phyloP scores from a whole-genome alignment of 805 yeast species.

The Candida rishiriensis region DNA sequence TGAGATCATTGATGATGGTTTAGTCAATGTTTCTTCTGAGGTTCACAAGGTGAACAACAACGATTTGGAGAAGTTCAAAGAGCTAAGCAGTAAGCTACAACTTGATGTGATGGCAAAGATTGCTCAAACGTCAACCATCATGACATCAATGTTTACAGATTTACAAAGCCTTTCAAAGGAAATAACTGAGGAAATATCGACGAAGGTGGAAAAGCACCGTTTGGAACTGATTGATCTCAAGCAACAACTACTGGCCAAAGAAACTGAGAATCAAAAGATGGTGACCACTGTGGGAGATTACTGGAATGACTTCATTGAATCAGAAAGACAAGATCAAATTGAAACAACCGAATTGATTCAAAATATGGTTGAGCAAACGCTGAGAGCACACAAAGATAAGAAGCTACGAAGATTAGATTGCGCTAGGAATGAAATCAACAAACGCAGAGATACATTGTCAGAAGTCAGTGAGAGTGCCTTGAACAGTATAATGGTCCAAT shows the following conservation, averaged over 20 bases:
- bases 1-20: conserved; percentile 1
- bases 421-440: neutral
- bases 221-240: neutral
- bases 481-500: neutral
- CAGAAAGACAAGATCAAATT: conserved; percentile 1
- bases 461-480: neutral
- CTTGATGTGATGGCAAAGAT: neutral
- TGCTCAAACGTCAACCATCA: neutral
- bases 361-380: too few species aligned
- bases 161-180: neutral
- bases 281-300: neutral
- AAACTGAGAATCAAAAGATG: neutral
- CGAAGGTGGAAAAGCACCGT: neutral
- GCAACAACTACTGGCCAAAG: neutral
- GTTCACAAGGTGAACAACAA: conserved; percentile 1
- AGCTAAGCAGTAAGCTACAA: neutral
- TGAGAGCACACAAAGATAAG: too few species aligned
- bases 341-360: neutral
- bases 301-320: neutral
- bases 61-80: neutral
- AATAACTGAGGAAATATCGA: neutral
- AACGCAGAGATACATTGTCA: neutral
- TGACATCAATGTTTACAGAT: neutral
- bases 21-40: neutral
- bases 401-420: neutral